Base-by-base conservation (phyloP, 2,329 filamentous ascomycete genomes). In the Clonostachys chloroleuca region DNA sequence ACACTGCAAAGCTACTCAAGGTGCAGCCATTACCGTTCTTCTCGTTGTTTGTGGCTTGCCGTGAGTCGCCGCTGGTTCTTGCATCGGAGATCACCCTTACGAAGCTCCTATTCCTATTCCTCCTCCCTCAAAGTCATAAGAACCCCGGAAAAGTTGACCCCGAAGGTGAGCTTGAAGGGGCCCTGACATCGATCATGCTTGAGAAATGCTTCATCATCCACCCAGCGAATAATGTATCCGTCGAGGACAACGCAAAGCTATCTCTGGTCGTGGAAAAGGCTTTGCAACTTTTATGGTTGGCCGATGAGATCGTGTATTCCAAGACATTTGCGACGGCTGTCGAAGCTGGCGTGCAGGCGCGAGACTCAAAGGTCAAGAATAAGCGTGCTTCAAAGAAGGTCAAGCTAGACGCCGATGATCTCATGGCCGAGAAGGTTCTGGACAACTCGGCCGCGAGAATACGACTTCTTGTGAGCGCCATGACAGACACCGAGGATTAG, bases 161-260 rank as follows among this genome's bases (percentile, higher is more conserved):
- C 1, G 63, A 65, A 12, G 63, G 59, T 17, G 66, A 72, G 18
- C 59, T 62, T 5, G 47, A 55, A 2, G 68, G 69, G 8, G 59
- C 60, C 16, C 58, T 81, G 40, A 74, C 73, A 6, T 58, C 65
- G 18, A 56, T 54, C 7, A 75, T 81, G 52, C 60, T 82, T 40
- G 68, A 75, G 57, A 61, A 71, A 40, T 84, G 83, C 56, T 92
- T 83, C 60, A 73, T 90, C 3, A 80, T 80, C 0, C 83, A 77
- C 53, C 72, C 84, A 0, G 86, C 88, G 2, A 83, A 80, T 49
- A 81, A 76, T 0, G 69, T 77, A 13, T 74, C 72, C 7, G 63
- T 77, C 1, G 75, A 80, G 17, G 86, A 90, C 52, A 92, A 94
- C 55, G 83, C 84, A 30, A 87, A 87, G 60, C 73, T 92, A 36